These are phyloP conservation scores for Mycena galericulata DNA, from an alignment of 768 basidiomycete species.

Conservation along the genomic window DNA sequence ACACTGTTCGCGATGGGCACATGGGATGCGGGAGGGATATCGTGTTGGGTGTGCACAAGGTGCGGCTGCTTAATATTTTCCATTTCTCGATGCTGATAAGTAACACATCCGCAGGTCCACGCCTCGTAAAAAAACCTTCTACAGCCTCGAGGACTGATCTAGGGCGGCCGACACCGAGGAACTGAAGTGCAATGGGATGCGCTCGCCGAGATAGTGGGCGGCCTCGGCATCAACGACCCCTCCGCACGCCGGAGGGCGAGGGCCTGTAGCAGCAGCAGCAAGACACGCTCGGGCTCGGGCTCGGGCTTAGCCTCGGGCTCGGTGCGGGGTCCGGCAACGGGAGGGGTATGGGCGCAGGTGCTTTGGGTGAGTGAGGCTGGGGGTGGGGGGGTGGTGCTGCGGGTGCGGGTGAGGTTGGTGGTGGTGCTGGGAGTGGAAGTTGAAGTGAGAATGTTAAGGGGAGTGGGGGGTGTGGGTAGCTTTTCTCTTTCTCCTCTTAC, in stretches of 20 bases:
- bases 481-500: too few species aligned
- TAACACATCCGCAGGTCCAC: constrained; percentile 72
- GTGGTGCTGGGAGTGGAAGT: too few species aligned
- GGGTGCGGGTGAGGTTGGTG: too few species aligned
- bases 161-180: constrained; percentile 89
- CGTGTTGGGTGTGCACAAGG: constrained; percentile 87
- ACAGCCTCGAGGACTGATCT: constrained; percentile 87
- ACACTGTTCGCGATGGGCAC: constrained; percentile 82
- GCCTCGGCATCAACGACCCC: constrained; percentile 70
- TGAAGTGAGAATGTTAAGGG: too few species aligned
- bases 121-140: constrained; percentile 88
- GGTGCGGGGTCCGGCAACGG: too few species aligned
- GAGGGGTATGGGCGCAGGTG: too few species aligned
- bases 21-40: constrained; percentile 79
- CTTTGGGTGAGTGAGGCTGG: too few species aligned
- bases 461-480: too few species aligned
- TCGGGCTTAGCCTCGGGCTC: too few species aligned
- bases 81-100: background rate
- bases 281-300: too few species aligned
- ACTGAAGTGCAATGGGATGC: constrained; percentile 81
- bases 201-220: constrained; percentile 79
- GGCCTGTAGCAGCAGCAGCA: constrained; percentile 40
- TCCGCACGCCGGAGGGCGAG: constrained; percentile 69
- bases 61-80: constrained; percentile 56
- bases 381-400: too few species aligned